phyloP scores from a whole-genome alignment of 2,329 filamentous ascomycete species.

The Trichoderma simmonsii region DNA sequence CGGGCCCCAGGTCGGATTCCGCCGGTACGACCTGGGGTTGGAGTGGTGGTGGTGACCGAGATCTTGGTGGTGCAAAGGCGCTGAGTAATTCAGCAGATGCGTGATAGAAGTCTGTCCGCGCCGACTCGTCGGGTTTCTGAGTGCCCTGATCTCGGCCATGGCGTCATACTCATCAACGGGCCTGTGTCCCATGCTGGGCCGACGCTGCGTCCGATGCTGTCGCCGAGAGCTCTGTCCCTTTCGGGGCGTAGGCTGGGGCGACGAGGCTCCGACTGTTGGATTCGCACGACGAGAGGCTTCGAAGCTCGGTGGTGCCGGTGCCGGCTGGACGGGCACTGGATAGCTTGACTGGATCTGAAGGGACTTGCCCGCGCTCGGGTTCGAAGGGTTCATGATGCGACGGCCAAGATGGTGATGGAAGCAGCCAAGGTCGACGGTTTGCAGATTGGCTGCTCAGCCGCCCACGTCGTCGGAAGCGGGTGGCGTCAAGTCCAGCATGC shows the following conservation, averaged over 20 bases:
- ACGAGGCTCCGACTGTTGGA: conserved; percentile 29
- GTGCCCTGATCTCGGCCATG: conserved; percentile 71
- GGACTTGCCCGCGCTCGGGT: conserved; percentile 47
- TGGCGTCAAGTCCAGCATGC: conserved; percentile 12
- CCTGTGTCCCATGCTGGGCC: conserved; percentile 51
- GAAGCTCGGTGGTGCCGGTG: conserved; percentile 45
- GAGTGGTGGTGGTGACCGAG: conserved; percentile 40
- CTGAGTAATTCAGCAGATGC: conserved; percentile 87
- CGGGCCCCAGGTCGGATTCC: conserved; percentile 76
- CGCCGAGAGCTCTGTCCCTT: conserved; percentile 74
- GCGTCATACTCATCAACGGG: conserved; percentile 74
- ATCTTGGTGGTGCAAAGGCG: conserved; percentile 66
- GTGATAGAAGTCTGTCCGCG: conserved; percentile 97
- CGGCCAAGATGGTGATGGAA: neutral
- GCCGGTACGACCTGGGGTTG: conserved; percentile 55
- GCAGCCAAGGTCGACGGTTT: neutral
- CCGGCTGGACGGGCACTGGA: conserved; percentile 39
- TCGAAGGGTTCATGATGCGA: conserved; percentile 34
- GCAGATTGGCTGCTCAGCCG: conserved; percentile 8
- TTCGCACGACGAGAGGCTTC: conserved; percentile 50
- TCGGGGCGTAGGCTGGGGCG: conserved; percentile 51
- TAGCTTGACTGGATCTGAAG: conserved; percentile 44
- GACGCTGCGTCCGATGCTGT: conserved; percentile 79
- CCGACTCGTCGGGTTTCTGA: conserved; percentile 60
- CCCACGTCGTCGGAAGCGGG: neutral